Base-by-base conservation (phyloP, 1,284 basidiomycete species). In the Boletus mariae region DNA sequence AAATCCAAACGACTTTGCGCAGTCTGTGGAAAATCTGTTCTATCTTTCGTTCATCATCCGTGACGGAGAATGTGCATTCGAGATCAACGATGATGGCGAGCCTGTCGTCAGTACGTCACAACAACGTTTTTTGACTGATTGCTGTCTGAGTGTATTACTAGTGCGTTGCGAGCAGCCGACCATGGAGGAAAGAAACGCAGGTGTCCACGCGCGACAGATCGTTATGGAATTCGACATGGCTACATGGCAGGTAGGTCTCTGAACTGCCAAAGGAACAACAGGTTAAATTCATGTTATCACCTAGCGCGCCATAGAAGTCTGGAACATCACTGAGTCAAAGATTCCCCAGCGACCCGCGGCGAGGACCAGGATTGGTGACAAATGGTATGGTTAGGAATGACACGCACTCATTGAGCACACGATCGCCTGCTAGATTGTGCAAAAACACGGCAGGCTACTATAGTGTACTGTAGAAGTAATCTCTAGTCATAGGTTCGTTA, bases 11-110 rank as follows among this genome's bases (percentile, higher is more conserved):
- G 87, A 92, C 61, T 97, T 93, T 64, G 86, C 87, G 0, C 94
- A 97, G 67, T 92, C 92, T 0, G 90, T 97, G 20, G 94, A 97
- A 71, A 97, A 97, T 66, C 75, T 96, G 20, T 97, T 97, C 68
- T 92, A 96, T 63, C 78, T 96, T 2, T 94, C 93, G 0, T 97
- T 97, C 71, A 76, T 95, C 49, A 88, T 97, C 47, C 79, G 90
- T 44, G 92, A 96, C 61, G 90, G 87, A 12, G 84, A 83, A 63
- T 91, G 85, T 45, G 83, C 85, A 5, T 75, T 92, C 43, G 82
- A 88, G 59, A 79, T 80, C 1, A 72, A 76, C 44, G 75, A 83
- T 4, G 73, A 86, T 0, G 86, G 84, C 1, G 87, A 91, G 61
- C 87, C 88, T 3, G 71, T 85, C 7, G 80, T 94, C 37, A 85